Percentiles rank a stretch among this genome's conserved stretches.
These are phyloP conservation scores for Hypoxylon lenormandii DNA, from an alignment of 495 filamentous ascomycete species.

Conservation along the genomic window DNA sequence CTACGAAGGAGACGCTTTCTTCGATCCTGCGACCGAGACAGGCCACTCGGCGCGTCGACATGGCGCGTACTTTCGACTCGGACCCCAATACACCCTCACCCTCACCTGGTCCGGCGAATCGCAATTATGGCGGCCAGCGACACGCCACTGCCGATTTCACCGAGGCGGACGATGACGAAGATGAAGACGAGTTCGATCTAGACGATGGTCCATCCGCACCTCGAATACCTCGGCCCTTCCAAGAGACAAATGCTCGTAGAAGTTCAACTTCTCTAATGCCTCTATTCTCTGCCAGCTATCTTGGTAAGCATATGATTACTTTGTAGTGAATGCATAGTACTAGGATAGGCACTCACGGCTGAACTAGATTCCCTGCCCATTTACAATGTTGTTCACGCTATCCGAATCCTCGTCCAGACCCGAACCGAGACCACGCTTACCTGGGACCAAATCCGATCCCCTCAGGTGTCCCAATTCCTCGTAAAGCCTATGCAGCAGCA, in stretches of 20 bases:
- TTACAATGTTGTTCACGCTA: conserved; percentile 88
- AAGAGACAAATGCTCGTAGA: conserved; percentile 51
- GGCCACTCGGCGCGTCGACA: conserved; percentile 47
- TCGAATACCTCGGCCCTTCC: conserved; percentile 42
- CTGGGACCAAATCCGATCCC: conserved; percentile 95
- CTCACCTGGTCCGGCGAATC: conserved; percentile 51
- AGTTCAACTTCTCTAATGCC: conserved; percentile 76
- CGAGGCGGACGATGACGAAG: conserved; percentile 64
- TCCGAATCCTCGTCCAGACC: conserved; percentile 81
- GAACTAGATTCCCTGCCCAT: conserved; percentile 72
- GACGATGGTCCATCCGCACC: conserved; percentile 64
- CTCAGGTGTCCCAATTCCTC: conserved; percentile 93
- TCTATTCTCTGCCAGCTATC: conserved; percentile 82
- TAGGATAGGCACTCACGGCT: not conserved
- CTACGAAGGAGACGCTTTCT: conserved; percentile 58
- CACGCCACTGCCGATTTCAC: conserved; percentile 70
- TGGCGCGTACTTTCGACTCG: conserved; percentile 45
- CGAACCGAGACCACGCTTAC: conserved; percentile 89
- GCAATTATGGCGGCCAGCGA: conserved; percentile 55
- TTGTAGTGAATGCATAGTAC: conserved; percentile 13
- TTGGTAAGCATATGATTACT: conserved; percentile 67
- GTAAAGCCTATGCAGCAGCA: conserved; percentile 90
- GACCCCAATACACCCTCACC: conserved; percentile 52
- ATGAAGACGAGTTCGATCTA: conserved; percentile 59
- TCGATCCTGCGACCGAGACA: conserved; percentile 58